phyloP scores from a whole-genome alignment of 2,329 filamentous ascomycete genomes.

The Pestalotiopsis sp. region DNA sequence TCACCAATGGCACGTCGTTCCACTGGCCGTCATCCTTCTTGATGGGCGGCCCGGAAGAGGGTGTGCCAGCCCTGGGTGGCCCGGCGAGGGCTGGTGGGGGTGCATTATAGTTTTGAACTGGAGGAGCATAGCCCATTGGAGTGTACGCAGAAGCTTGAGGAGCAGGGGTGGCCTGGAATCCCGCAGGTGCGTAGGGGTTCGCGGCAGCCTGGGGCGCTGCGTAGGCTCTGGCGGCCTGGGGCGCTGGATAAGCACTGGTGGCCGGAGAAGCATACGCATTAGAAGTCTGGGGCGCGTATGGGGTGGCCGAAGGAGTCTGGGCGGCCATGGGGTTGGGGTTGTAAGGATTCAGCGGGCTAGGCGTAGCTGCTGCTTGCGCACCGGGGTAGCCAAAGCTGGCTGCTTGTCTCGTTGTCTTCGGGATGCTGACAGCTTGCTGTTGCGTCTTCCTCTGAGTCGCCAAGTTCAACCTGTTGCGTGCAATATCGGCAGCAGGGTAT shows the following conservation, averaged over 20 bases:
- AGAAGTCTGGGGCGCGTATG: constrained; percentile 25
- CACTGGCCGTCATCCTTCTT: constrained; percentile 76
- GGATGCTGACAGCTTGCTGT: constrained; percentile 31
- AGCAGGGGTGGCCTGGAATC: constrained; percentile 57
- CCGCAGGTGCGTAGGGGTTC: constrained; percentile 55
- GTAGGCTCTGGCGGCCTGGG: constrained; percentile 22
- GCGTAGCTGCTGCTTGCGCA: constrained; percentile 30
- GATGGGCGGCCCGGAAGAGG: constrained; percentile 62
- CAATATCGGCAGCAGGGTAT: constrained; percentile 86
- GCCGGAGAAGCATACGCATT: constrained; percentile 24
- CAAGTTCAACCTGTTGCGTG: constrained; percentile 80
- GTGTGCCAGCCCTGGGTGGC: constrained; percentile 62
- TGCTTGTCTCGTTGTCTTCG: constrained; percentile 44
- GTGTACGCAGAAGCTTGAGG: constrained; percentile 26
- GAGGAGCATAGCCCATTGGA: constrained; percentile 32
- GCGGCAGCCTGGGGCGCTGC: constrained; percentile 22
- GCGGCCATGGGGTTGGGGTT: constrained; percentile 19
- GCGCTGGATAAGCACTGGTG: constrained; percentile 32
- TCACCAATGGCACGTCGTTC: constrained; percentile 93
- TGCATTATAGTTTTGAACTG: constrained; percentile 26
- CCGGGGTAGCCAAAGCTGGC: constrained; percentile 49
- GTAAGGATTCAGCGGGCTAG: constrained; percentile 36
- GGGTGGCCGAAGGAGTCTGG: constrained; percentile 28
- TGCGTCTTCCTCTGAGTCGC: constrained; percentile 66
- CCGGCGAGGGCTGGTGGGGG: constrained; percentile 45